A percentile compares a stretch with the other conserved stretches of the same genome.
These are phyloP conservation scores for Artomyces pyxidatus DNA, from an alignment of 768 basidiomycete species.

Conservation along the genomic window DNA sequence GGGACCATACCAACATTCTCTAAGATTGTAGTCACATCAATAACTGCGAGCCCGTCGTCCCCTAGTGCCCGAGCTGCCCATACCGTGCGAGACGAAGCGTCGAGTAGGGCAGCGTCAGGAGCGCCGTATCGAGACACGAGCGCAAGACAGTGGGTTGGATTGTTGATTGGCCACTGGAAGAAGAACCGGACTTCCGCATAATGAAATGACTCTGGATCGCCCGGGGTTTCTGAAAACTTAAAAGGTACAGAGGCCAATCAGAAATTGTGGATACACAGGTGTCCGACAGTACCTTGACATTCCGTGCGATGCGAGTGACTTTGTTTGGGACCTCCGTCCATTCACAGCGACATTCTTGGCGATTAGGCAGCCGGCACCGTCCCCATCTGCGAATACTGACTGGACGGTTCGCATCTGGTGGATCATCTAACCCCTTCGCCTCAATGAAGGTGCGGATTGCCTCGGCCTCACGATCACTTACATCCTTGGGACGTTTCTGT, in stretches of 20 bases:
- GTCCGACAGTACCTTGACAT: neutral
- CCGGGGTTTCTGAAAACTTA: neutral
- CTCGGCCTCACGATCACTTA: neutral
- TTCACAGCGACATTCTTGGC: neutral
- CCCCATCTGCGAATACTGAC: neutral
- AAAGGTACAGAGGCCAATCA: neutral
- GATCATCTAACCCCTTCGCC: too few species aligned
- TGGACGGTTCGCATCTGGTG: too few species aligned
- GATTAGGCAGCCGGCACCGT: neutral
- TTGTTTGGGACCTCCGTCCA: neutral
- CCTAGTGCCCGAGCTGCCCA: neutral
- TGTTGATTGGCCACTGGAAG: neutral
- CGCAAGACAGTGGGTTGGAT: neutral
- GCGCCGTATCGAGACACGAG: neutral
- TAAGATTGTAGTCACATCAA: neutral
- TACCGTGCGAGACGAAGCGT: neutral
- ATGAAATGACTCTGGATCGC: too few species aligned
- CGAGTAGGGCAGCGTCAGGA: neutral
- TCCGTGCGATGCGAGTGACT: neutral
- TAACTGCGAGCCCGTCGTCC: neutral
- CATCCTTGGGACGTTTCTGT: neutral
- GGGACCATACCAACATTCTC: neutral
- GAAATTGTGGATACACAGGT: neutral
- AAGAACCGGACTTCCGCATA: neutral
- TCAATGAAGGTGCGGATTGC: too few species aligned